Evolutionary conservation across 1,139 yeast genomes (phyloP).

Genomic region (Kodamaea sp.): DNA sequence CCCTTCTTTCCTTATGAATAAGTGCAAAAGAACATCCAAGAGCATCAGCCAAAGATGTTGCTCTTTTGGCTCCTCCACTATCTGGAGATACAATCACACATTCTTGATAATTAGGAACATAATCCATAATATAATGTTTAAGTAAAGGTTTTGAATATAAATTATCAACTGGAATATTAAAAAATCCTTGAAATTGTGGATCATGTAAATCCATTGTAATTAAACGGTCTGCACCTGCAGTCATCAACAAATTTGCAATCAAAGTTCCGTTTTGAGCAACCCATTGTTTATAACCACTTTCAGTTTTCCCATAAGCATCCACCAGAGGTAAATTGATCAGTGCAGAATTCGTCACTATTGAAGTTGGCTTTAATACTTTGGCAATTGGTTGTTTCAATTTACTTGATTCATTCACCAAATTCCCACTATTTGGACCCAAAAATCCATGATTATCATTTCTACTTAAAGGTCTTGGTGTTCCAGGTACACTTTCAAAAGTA

Average conservation of each 20-base stretch:
- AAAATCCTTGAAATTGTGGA: constrained; percentile 91
- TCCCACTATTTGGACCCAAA: not conserved
- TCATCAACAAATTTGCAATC: constrained; percentile 79
- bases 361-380: constrained; percentile 27
- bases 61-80: constrained; percentile 97
- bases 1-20: constrained; percentile 90
- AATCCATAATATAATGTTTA: constrained; percentile 72
- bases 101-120: constrained; percentile 68
- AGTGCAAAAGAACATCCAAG: constrained; percentile 88
- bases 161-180: constrained; percentile 90
- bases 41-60: constrained; percentile 89
- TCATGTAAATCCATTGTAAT: constrained; percentile 98
- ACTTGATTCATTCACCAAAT: constrained; percentile 7
- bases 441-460: constrained; percentile 14
- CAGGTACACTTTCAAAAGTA: constrained; percentile 62
- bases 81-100: constrained; percentile 92
- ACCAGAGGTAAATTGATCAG: constrained; percentile 23
- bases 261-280: constrained; percentile 93
- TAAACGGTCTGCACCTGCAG: constrained; percentile 95
- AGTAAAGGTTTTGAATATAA: constrained; percentile 80
- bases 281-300: constrained; percentile 86
- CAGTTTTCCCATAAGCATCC: constrained; percentile 40
- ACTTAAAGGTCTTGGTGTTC: constrained; percentile 49
- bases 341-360: constrained; percentile 32
- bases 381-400: constrained; percentile 12